phyloP scores from a whole-genome alignment of 257 asterid species.

The Rhazya stricta region DNA sequence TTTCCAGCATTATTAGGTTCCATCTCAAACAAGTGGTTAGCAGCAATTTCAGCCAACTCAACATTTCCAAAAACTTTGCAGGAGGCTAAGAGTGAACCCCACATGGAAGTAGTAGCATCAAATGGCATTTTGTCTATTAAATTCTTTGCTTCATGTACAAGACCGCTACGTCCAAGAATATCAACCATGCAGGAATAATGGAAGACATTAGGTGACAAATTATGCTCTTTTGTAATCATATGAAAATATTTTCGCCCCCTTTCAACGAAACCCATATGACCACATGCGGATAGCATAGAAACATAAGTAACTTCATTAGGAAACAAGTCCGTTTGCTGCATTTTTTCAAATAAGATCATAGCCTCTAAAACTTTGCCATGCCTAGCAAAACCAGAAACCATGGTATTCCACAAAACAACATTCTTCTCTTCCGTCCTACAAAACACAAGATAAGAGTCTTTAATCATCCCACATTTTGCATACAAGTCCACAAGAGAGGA shows the following conservation, averaged over 20 bases:
- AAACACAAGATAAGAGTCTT: constrained; percentile 57
- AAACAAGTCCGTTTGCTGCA: constrained; percentile 51
- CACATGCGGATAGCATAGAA: constrained; percentile 74
- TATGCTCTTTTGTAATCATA: constrained; percentile 58
- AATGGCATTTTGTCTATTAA: constrained; percentile 70
- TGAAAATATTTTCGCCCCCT: constrained; percentile 63
- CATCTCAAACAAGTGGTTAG: constrained; percentile 57
- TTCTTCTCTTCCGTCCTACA: constrained; percentile 51
- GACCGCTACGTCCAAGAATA: constrained; percentile 68
- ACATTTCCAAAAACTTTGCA: constrained; percentile 66
- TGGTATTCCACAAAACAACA: constrained; percentile 70
- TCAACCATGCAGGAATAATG: constrained; percentile 92
- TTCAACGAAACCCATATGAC: constrained; percentile 77
- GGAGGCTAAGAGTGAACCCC: constrained; percentile 90
- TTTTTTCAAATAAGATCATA: constrained; percentile 77
- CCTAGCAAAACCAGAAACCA: constrained; percentile 79
- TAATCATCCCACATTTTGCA: constrained; percentile 75
- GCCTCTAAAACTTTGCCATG: constrained; percentile 69
- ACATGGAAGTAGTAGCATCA: constrained; percentile 75
- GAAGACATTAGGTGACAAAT: constrained; percentile 48
- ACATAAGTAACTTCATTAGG: constrained; percentile 71
- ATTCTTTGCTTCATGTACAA: constrained; percentile 61
- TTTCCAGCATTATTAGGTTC: constrained; percentile 90
- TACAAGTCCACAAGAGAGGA: constrained; percentile 82
- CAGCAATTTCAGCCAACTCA: constrained; percentile 74